phyloP scores from a whole-genome alignment of 495 filamentous ascomycete genomes.

The Cetradonia linearis region DNA sequence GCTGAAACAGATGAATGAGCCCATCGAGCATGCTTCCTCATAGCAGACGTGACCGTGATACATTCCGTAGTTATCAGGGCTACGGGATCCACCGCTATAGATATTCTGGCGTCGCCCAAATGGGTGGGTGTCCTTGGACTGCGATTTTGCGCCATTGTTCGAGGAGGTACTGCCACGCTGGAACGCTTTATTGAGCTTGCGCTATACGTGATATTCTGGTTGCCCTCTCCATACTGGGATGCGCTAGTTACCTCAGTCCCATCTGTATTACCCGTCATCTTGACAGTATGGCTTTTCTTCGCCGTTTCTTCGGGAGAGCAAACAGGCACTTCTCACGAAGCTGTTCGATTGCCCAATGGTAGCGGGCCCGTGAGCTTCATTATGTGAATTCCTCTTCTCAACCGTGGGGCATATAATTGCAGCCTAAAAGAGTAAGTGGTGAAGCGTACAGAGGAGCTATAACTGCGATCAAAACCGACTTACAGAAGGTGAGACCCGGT shows the following conservation, averaged over 20 bases:
- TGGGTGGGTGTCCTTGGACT: neutral
- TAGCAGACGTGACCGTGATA: conserved; percentile 92
- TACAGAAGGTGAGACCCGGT: no score
- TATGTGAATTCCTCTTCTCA: neutral
- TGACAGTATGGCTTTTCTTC: neutral
- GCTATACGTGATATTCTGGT: neutral
- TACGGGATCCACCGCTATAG: conserved; percentile 87
- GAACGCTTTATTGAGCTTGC: neutral
- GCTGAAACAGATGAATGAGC: conserved; percentile 93
- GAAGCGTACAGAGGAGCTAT: neutral
- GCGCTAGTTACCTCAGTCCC: neutral
- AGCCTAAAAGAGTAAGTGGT: neutral
- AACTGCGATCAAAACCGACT: no score
- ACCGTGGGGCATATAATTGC: no score
- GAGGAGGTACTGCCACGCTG: neutral
- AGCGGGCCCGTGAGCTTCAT: neutral
- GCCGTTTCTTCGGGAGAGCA: no score
- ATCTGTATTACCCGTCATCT: neutral
- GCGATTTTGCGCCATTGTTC: conserved; percentile 3
- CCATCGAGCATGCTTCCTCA: conserved; percentile 96
- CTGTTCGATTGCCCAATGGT: neutral
- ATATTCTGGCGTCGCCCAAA: conserved; percentile 26
- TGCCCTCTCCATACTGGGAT: neutral
- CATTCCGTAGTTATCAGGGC: conserved; percentile 97
- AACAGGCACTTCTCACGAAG: neutral